A percentile compares a stretch with the other conserved stretches of the same genome.
These are phyloP conservation scores for Otatea glauca DNA, from an alignment of 176 grass and related monocot species.

Conservation along the genomic window DNA sequence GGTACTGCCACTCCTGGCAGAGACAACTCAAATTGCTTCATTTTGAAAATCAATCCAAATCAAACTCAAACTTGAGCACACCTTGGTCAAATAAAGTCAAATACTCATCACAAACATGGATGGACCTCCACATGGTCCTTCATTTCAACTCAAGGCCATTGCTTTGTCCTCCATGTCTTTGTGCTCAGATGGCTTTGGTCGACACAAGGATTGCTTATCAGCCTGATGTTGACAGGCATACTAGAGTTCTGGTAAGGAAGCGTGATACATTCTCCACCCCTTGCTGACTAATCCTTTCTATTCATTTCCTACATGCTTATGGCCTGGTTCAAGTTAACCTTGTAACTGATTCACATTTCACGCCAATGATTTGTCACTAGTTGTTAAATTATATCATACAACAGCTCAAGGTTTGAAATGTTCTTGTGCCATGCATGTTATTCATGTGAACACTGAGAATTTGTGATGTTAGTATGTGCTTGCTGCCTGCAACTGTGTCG, in stretches of 20 bases:
- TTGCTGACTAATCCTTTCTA: slow-evolving; percentile 25
- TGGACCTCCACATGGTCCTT: too few relatives aligned
- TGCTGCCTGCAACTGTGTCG: too few relatives aligned
- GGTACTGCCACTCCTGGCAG: too few relatives aligned
- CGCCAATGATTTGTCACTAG: not conserved
- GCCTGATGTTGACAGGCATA: slow-evolving; percentile 51
- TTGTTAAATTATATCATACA: slow-evolving; percentile 25
- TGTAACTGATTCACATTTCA: slow-evolving; percentile 54
- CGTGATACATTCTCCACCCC: slow-evolving; percentile 26
- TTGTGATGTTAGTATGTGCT: too few relatives aligned
- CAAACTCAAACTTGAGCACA: too few relatives aligned
- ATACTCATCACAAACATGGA: too few relatives aligned
- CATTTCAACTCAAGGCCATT: slow-evolving; percentile 41
- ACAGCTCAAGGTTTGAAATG: not conserved
- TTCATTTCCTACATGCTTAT: slow-evolving; percentile 71
- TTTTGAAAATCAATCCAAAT: too few relatives aligned
- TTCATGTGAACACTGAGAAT: not conserved
- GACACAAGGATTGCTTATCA: slow-evolving; percentile 53
- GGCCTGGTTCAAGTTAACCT: slow-evolving; percentile 88
- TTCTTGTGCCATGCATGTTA: not conserved
- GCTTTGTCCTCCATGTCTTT: slow-evolving; percentile 45
- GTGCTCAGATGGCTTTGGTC: slow-evolving; percentile 60
- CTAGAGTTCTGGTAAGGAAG: slow-evolving; percentile 64
- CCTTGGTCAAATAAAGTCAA: too few relatives aligned
- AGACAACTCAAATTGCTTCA: too few relatives aligned